These are phyloP conservation scores for Penicillium griseofulvum DNA, from an alignment of 2,329 filamentous ascomycete genomes.

Conservation along the genomic window DNA sequence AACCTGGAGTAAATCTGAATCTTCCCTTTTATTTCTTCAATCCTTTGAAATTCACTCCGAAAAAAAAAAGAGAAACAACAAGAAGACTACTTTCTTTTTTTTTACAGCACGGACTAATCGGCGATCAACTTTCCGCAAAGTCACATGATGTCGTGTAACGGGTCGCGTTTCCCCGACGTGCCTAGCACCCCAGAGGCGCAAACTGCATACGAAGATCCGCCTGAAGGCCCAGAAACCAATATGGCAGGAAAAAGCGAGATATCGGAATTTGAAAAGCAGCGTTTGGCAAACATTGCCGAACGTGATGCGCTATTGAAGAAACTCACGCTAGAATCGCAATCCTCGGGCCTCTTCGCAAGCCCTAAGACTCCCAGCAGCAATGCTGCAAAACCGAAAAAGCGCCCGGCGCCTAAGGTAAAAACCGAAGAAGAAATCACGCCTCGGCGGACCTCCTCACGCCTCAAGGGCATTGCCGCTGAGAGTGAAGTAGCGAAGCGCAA, in stretches of 20 bases:
- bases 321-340: conserved; percentile 64
- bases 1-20: neutral
- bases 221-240: neutral
- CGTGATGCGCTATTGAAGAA: conserved; percentile 81
- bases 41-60: neutral
- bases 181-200: neutral
- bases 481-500: conserved; percentile 68
- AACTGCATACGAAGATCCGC: neutral
- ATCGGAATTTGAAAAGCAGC: conserved; percentile 82
- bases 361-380: conserved; percentile 50
- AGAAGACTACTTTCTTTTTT: neutral
- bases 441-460: conserved; percentile 59
- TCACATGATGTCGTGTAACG: conserved; percentile 22
- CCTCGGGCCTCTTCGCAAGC: conserved; percentile 64
- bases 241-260: conserved; percentile 49
- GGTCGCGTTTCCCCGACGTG: conserved; percentile 7
- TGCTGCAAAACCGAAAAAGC: conserved; percentile 50
- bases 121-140: conserved; percentile 3
- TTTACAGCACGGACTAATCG: neutral
- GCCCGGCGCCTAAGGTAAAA: conserved; percentile 57
- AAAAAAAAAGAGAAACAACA: neutral
- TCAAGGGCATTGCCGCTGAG: conserved; percentile 63
- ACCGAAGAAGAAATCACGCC: conserved; percentile 57
- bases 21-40: neutral
- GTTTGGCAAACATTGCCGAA: conserved; percentile 80